A percentile compares a stretch with the other conserved stretches of the same genome.
phyloP scores from a whole-genome alignment of 805 yeast species.

The Wickerhamomyces xylosicus region DNA sequence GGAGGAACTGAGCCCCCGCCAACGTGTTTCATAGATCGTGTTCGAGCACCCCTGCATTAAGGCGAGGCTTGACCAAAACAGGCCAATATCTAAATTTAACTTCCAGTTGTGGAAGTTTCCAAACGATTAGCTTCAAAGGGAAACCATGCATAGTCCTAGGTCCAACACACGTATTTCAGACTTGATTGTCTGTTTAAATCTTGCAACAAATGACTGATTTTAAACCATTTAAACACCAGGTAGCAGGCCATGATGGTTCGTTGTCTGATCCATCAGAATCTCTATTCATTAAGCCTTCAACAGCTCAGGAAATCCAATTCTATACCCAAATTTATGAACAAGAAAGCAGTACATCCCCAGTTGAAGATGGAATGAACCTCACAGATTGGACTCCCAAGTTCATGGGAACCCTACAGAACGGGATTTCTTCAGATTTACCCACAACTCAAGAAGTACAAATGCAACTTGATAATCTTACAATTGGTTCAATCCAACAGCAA shows the following conservation, averaged over 20 bases:
- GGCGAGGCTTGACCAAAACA: too few species aligned
- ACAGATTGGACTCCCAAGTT: conserved; percentile 54
- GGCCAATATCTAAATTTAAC: too few species aligned
- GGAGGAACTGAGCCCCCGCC: too few species aligned
- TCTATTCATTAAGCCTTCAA: conserved; percentile 63
- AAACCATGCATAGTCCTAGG: too few species aligned
- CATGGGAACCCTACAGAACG: conserved; percentile 48
- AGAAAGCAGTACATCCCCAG: conserved; percentile 16
- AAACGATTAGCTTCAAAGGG: too few species aligned
- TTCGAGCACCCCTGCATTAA: too few species aligned
- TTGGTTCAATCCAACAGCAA: background rate
- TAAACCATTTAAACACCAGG: conserved; percentile 40
- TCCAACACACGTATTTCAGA: too few species aligned
- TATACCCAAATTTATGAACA: conserved; percentile 32
- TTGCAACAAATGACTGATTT: too few species aligned
- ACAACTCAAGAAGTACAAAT: conserved; percentile 20
- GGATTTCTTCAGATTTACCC: conserved; percentile 11
- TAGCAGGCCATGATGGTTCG: conserved; percentile 90
- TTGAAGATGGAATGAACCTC: conserved; percentile 23
- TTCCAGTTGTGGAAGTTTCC: too few species aligned
- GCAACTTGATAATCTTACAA: conserved; percentile 1
- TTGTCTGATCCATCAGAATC: conserved; percentile 51
- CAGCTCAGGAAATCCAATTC: conserved; percentile 62
- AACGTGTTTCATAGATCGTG: too few species aligned
- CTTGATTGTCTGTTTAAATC: too few species aligned